A percentile compares a stretch with the other conserved stretches of the same genome.
Evolutionary conservation across 176 grass and related monocot species (phyloP).

Genomic region (Phoenix dactylifera): DNA sequence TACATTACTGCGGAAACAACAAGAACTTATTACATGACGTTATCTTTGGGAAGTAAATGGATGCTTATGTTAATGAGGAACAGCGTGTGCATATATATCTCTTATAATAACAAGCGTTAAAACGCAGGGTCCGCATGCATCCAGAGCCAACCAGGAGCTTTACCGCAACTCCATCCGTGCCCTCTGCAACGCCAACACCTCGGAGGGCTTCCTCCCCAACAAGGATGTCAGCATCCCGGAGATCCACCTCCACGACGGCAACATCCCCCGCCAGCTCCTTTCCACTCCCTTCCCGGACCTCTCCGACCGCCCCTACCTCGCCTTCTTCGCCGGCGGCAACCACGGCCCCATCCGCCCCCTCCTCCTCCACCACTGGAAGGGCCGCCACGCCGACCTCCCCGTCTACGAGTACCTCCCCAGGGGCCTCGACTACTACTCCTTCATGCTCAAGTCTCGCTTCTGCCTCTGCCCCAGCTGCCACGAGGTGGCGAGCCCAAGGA

Average conservation of each 20-base stretch:
- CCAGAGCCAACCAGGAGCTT: constrained; percentile 36
- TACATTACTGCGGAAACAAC: too few species aligned
- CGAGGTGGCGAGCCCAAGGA: constrained; percentile 65
- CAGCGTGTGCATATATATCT: neutral
- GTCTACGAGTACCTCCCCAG: constrained; percentile 42
- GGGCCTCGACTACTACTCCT: constrained; percentile 39
- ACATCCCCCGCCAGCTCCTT: constrained; percentile 37
- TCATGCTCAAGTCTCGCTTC: constrained; percentile 49
- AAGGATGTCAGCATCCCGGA: constrained; percentile 64
- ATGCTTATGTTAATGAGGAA: too few species aligned
- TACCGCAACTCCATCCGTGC: constrained; percentile 44
- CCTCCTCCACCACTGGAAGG: constrained; percentile 55
- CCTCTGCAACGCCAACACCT: constrained; percentile 74
- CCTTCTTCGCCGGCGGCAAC: constrained; percentile 57
- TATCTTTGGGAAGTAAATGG: too few species aligned
- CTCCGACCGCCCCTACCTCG: constrained; percentile 27
- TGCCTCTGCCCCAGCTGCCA: constrained; percentile 71
- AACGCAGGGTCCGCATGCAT: constrained; percentile 36
- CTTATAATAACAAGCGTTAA: neutral
- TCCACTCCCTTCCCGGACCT: constrained; percentile 1
- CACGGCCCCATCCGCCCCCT: constrained; percentile 43
- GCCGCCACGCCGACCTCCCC: constrained; percentile 25
- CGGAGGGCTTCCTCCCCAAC: constrained; percentile 49
- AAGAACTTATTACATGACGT: too few species aligned
- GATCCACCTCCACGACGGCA: constrained; percentile 47